These are phyloP conservation scores for Prunus yedoensis DNA, from an alignment of 331 rosid genomes.

Conservation along the genomic window DNA sequence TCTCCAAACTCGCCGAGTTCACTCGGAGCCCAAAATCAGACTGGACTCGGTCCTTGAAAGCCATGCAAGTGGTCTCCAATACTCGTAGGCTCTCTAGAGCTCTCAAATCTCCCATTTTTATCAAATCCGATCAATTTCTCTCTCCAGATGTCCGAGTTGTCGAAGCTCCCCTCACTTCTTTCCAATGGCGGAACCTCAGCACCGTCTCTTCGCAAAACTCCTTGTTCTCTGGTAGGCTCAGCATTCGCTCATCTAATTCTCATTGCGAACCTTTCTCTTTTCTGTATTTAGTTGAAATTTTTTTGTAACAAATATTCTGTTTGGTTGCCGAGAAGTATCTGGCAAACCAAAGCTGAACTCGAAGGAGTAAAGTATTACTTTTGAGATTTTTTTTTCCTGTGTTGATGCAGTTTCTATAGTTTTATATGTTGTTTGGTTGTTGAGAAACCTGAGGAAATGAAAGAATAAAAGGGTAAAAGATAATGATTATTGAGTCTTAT, in stretches of 20 bases:
- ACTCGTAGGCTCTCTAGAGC: conserved; percentile 56
- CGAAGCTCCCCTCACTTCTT: conserved; percentile 28
- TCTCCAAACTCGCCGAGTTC: conserved; percentile 36
- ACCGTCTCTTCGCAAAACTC: conserved; percentile 26
- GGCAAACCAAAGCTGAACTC: not conserved
- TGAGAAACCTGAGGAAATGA: conserved; percentile 6
- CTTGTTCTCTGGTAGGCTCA: conserved; percentile 24
- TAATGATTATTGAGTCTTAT: not conserved
- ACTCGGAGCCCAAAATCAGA: conserved; percentile 23
- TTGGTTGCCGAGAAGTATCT: not conserved
- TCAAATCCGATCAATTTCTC: conserved; percentile 38
- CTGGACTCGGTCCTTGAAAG: conserved; percentile 25
- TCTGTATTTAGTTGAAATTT: not conserved
- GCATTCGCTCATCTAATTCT: not conserved
- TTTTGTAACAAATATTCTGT: not conserved
- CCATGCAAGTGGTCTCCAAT: conserved; percentile 66
- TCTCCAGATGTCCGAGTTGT: conserved; percentile 31
- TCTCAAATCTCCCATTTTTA: conserved; percentile 40
- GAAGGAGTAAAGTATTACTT: not conserved
- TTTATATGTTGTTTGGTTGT: not conserved
- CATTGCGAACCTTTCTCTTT: not conserved
- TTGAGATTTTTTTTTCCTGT: not conserved
- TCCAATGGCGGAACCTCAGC: conserved; percentile 35
- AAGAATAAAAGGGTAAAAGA: not conserved
- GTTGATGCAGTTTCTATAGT: not conserved